Conservation (phyloP, 129 eudicot genomes). For the Heracleum sosnowskyi region DNA sequence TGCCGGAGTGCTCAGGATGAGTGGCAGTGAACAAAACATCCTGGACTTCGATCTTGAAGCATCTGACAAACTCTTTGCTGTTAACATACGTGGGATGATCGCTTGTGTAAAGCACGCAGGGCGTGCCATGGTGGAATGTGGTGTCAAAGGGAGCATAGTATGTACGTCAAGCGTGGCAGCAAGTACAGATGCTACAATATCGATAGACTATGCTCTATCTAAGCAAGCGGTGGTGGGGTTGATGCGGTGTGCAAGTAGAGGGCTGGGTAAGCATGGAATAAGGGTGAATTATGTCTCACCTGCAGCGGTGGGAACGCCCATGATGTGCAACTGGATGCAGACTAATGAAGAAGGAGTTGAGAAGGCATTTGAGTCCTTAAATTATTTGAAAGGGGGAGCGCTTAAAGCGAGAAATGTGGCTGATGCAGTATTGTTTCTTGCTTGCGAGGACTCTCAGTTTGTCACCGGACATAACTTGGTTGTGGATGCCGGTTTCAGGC, state of each 20-base stretch:
- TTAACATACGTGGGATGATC: conserved; percentile 20
- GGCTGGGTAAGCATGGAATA: conserved; percentile 4
- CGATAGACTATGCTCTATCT: neutral
- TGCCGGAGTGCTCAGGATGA: conserved; percentile 15
- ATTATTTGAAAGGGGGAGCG: neutral
- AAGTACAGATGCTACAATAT: neutral
- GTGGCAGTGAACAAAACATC: conserved; percentile 8
- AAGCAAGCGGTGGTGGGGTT: conserved; percentile 11
- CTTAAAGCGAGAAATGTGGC: neutral
- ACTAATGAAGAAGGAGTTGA: neutral
- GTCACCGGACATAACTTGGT: conserved; percentile 9
- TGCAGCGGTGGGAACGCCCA: neutral
- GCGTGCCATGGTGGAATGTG: conserved; percentile 17
- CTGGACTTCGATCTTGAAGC: conserved; percentile 10
- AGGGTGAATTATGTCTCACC: conserved; percentile 3
- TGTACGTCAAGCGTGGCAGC: conserved; percentile 16
- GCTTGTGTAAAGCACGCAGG: conserved; percentile 26
- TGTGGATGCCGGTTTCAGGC: conserved; percentile 9
- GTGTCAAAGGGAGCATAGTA: conserved; percentile 19
- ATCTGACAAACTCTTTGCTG: conserved; percentile 3
- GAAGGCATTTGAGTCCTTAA: neutral
- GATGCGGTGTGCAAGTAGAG: neutral
- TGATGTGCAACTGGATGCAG: conserved; percentile 1
- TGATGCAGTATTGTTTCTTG: conserved; percentile 9
- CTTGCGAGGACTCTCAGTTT: conserved; percentile 6